Conservation (phyloP, 2,329 filamentous ascomycete genomes). For the Penicillium fuscoglaucum region DNA sequence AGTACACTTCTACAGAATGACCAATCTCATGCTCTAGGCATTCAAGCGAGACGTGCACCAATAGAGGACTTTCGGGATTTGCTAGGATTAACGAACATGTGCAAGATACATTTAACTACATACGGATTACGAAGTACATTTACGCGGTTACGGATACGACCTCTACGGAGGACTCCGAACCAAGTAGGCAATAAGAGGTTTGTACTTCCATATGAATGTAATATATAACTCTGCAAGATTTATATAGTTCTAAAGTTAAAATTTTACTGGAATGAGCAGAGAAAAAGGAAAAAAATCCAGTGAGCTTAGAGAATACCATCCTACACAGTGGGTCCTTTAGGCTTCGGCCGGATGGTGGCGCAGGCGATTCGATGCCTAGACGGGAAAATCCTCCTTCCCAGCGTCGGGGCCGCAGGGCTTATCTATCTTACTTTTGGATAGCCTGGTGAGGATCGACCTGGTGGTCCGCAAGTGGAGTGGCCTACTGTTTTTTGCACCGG, state of each 20-base stretch:
- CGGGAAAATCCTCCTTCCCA: slow-evolving; percentile 25
- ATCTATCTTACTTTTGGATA: slow-evolving; percentile 25
- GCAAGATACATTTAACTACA: not conserved
- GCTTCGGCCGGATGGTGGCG: slow-evolving; percentile 25
- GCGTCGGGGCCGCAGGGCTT: slow-evolving; percentile 27
- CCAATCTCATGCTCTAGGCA: slow-evolving; percentile 15
- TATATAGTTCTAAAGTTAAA: not conserved
- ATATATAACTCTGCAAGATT: not conserved
- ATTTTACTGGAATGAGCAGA: not conserved
- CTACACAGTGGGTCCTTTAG: slow-evolving; percentile 16
- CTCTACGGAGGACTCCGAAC: not conserved
- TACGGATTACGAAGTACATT: too few relatives aligned
- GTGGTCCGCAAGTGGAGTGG: slow-evolving; percentile 21
- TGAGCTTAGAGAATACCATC: slow-evolving; percentile 15
- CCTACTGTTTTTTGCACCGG: slow-evolving; percentile 15
- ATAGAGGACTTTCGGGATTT: slow-evolving; percentile 10
- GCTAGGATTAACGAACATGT: not conserved
- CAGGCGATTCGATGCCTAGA: slow-evolving; percentile 26
- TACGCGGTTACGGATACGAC: not conserved
- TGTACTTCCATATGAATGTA: not conserved
- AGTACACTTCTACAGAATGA: slow-evolving; percentile 12
- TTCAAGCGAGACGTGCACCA: slow-evolving; percentile 7
- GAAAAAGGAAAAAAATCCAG: slow-evolving; percentile 1
- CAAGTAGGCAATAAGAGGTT: not conserved
- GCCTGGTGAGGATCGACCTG: slow-evolving; percentile 22